phyloP scores from a whole-genome alignment of 2,329 filamentous ascomycete genomes.

The Diplodia seriata region DNA sequence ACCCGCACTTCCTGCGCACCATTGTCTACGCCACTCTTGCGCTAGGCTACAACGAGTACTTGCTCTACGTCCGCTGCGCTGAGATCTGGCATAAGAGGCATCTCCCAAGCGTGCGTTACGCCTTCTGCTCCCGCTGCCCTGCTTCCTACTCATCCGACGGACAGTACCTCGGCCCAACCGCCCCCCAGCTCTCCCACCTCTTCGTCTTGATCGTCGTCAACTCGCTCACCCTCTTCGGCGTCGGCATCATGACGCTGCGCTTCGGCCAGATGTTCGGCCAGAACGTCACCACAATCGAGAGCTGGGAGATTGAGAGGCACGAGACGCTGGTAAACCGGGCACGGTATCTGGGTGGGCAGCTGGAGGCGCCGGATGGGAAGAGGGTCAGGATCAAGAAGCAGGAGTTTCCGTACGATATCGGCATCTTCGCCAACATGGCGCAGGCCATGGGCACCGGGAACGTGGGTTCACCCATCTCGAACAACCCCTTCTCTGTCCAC shows the following conservation, averaged over 20 bases:
- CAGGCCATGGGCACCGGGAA: slow-evolving; percentile 78
- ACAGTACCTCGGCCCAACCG: slow-evolving; percentile 73
- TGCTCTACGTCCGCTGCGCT: slow-evolving; percentile 66
- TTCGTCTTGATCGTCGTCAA: slow-evolving; percentile 66
- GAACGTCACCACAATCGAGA: slow-evolving; percentile 77
- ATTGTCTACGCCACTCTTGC: slow-evolving; percentile 71
- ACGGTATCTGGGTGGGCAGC: slow-evolving; percentile 61
- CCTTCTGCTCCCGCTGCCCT: slow-evolving; percentile 24
- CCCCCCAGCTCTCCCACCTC: slow-evolving; percentile 64
- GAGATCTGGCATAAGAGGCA: slow-evolving; percentile 70
- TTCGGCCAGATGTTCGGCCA: slow-evolving; percentile 46
- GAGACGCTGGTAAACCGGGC: slow-evolving; percentile 54
- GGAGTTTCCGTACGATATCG: slow-evolving; percentile 84
- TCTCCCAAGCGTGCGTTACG: slow-evolving; percentile 66
- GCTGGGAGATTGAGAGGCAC: slow-evolving; percentile 68
- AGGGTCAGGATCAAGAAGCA: slow-evolving; percentile 65
- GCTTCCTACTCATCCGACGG: slow-evolving; percentile 13
- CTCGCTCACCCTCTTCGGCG: slow-evolving; percentile 65
- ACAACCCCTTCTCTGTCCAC: neutral
- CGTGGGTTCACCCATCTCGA: slow-evolving; percentile 32
- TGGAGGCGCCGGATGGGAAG: slow-evolving; percentile 62
- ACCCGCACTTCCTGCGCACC: slow-evolving; percentile 84
- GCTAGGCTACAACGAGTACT: slow-evolving; percentile 65
- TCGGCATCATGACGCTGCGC: slow-evolving; percentile 70
- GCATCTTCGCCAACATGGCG: slow-evolving; percentile 74